Conservation (phyloP, 2,329 filamentous ascomycete genomes). For the Catunica adiposa region DNA sequence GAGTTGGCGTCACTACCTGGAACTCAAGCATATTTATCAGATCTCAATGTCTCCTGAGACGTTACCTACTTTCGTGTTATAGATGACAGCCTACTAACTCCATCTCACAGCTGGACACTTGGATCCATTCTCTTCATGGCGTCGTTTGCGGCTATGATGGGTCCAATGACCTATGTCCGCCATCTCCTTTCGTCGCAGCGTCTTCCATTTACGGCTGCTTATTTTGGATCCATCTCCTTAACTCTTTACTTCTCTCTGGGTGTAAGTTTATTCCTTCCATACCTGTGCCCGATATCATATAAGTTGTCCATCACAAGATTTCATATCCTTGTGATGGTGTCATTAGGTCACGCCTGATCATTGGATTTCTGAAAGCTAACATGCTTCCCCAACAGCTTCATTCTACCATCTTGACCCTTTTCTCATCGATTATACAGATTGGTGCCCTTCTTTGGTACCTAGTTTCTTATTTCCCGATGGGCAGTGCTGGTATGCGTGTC, state of each 20-base stretch:
- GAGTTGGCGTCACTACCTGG: too few relatives aligned
- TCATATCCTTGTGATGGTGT: not conserved
- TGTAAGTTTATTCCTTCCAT: constrained; percentile 42
- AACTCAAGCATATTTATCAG: too few relatives aligned
- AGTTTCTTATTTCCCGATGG: constrained; percentile 97
- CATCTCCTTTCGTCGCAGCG: constrained; percentile 74
- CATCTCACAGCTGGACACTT: constrained; percentile 64
- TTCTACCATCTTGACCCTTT: constrained; percentile 67
- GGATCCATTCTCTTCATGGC: constrained; percentile 78
- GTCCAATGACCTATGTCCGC: constrained; percentile 62
- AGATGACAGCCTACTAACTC: not conserved
- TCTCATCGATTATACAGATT: constrained; percentile 71
- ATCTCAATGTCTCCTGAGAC: too few relatives aligned
- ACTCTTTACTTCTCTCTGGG: constrained; percentile 86
- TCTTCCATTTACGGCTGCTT: constrained; percentile 81
- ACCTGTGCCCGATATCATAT: not conserved
- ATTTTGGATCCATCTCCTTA: constrained; percentile 81
- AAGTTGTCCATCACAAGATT: too few relatives aligned
- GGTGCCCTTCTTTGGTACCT: constrained; percentile 80
- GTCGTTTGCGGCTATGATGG: constrained; percentile 92
- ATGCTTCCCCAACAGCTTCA: constrained; percentile 42
- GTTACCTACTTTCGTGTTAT: too few relatives aligned
- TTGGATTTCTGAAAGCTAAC: not conserved
- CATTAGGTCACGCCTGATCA: not conserved
- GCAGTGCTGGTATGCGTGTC: constrained; percentile 69